phyloP scores from a whole-genome alignment of 2,329 filamentous ascomycete genomes.

The Coniella vitis region DNA sequence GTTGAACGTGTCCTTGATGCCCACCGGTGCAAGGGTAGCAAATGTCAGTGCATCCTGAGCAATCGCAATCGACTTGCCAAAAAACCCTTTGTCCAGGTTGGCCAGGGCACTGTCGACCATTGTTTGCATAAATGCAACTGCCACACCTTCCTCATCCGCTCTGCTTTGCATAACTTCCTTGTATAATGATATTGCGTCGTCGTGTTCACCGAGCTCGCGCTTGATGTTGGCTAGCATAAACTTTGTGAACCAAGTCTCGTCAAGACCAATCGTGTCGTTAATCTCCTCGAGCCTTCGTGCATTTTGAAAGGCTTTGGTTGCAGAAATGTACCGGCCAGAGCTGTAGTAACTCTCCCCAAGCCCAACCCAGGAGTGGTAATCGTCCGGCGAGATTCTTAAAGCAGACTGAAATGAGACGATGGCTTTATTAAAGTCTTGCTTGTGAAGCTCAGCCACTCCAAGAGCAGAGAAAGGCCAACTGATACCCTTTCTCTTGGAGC shows the following conservation, averaged over 20 bases:
- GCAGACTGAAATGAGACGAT: conserved; percentile 90
- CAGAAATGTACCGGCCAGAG: conserved; percentile 88
- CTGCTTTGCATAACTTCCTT: conserved; percentile 61
- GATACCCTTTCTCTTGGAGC: conserved; percentile 85
- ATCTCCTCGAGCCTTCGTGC: conserved; percentile 63
- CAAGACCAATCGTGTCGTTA: conserved; percentile 40
- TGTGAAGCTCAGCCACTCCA: conserved; percentile 90
- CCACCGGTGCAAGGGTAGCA: conserved; percentile 53
- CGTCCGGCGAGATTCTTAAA: conserved; percentile 71
- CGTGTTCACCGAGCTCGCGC: conserved; percentile 83
- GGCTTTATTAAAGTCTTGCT: conserved; percentile 80
- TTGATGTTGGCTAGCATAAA: conserved; percentile 97
- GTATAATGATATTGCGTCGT: conserved; percentile 74
- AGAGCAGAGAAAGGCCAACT: conserved; percentile 96
- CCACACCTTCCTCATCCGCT: conserved; percentile 74
- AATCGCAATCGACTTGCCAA: conserved; percentile 71
- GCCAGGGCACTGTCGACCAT: conserved; percentile 75
- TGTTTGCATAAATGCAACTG: conserved; percentile 81
- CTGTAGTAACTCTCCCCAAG: conserved; percentile 97
- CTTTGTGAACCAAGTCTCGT: conserved; percentile 87
- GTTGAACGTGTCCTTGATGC: conserved; percentile 72
- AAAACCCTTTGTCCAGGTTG: conserved; percentile 74
- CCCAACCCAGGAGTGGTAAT: conserved; percentile 95
- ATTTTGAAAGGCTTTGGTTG: conserved; percentile 81
- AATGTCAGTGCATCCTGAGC: conserved; percentile 63